These are phyloP conservation scores for Aotearoamyces nothofagi DNA, from an alignment of 2,329 filamentous ascomycete species.

Conservation along the genomic window DNA sequence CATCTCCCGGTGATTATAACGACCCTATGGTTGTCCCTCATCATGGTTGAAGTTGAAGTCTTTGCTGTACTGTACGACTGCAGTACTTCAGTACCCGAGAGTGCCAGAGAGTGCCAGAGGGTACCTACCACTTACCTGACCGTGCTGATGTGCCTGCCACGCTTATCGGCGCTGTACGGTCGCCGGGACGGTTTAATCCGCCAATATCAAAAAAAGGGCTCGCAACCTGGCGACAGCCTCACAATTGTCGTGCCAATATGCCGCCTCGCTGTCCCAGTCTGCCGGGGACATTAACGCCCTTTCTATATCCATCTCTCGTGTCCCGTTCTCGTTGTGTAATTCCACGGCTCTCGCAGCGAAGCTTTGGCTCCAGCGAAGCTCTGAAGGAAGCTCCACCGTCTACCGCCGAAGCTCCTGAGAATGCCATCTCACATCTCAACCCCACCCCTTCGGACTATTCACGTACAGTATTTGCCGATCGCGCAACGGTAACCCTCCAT, in stretches of 20 bases:
- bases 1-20: too few relatives aligned
- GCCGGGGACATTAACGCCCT: conserved; percentile 17
- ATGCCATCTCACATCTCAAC: conserved; percentile 46
- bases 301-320: conserved; percentile 19
- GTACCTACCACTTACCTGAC: too few relatives aligned
- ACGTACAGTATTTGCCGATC: conserved; percentile 71
- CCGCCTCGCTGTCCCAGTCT: conserved; percentile 16
- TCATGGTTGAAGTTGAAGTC: too few relatives aligned
- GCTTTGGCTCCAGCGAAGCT: conserved; percentile 5
- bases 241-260: conserved; percentile 9
- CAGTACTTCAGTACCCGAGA: too few relatives aligned
- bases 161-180: too few relatives aligned
- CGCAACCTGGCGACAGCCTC: too few relatives aligned
- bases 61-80: too few relatives aligned
- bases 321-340: conserved; percentile 7
- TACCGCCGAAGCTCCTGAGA: conserved; percentile 6
- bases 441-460: conserved; percentile 76
- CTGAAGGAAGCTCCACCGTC: conserved; percentile 8
- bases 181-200: too few relatives aligned
- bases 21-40: too few relatives aligned
- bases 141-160: too few relatives aligned
- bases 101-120: too few relatives aligned
- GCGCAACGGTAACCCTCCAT: conserved; percentile 61
- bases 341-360: conserved; percentile 1
- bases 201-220: too few relatives aligned